These are phyloP conservation scores for Zizania latifolia DNA, from an alignment of 176 grass and related monocot genomes.

Conservation along the genomic window DNA sequence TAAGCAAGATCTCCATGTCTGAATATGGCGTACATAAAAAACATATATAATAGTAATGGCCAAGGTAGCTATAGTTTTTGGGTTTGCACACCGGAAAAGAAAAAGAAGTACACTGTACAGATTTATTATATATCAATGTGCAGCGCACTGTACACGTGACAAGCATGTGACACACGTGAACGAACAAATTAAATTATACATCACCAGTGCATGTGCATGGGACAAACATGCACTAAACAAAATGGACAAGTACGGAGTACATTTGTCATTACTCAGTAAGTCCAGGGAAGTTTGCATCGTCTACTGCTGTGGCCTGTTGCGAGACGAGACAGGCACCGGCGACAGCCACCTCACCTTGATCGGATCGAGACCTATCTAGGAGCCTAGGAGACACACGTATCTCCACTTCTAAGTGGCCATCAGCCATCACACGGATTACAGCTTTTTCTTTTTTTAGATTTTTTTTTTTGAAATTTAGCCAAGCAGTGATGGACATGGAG, in stretches of 20 bases:
- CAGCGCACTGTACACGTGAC: background rate
- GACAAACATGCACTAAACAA: background rate
- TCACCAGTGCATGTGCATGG: background rate
- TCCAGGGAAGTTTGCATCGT: background rate
- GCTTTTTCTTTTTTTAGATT: background rate
- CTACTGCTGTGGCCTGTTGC: background rate
- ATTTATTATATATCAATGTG: too few species aligned
- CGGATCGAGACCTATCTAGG: background rate
- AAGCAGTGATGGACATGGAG: background rate
- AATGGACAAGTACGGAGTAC: background rate
- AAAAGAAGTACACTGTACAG: too few species aligned
- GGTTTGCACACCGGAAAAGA: too few species aligned
- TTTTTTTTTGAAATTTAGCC: conserved; percentile 14
- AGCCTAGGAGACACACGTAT: background rate
- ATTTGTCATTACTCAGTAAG: background rate
- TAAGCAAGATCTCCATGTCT: background rate
- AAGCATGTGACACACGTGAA: background rate
- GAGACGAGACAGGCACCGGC: background rate
- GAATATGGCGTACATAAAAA: background rate
- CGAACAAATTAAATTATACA: background rate
- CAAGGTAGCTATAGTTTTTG: background rate
- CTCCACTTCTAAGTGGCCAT: background rate
- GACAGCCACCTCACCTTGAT: background rate
- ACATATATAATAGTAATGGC: background rate
- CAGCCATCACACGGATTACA: background rate